phyloP scores from a whole-genome alignment of 306 rosid species.

The Trifolium repens region DNA sequence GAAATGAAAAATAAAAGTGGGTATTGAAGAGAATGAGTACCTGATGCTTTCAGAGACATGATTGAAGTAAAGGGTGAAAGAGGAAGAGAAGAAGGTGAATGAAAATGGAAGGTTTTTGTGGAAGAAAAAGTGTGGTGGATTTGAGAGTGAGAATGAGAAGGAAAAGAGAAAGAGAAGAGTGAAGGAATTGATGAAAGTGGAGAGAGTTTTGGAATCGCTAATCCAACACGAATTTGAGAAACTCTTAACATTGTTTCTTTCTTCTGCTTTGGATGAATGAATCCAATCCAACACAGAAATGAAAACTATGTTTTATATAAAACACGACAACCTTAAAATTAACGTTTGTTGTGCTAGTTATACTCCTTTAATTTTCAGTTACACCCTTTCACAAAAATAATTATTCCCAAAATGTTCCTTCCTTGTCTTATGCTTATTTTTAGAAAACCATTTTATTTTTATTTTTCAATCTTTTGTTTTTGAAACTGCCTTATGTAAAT shows the following conservation, averaged over 20 bases:
- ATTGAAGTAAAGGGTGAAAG: constrained; percentile 33
- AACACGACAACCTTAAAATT: neutral
- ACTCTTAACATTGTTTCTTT: constrained; percentile 55
- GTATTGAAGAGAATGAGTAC: constrained; percentile 38
- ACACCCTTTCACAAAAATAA: too few relatives aligned
- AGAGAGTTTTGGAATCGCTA: constrained; percentile 35
- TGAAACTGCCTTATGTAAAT: too few relatives aligned
- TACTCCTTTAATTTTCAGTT: too few relatives aligned
- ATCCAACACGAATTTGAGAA: constrained; percentile 45
- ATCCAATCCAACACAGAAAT: neutral
- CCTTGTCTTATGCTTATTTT: too few relatives aligned
- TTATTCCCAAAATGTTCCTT: too few relatives aligned
- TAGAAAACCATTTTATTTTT: too few relatives aligned
- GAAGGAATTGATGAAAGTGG: constrained; percentile 31
- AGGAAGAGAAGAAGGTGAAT: constrained; percentile 36
- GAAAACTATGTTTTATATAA: neutral
- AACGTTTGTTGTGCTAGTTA: too few relatives aligned
- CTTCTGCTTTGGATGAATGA: neutral
- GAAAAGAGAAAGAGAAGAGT: constrained; percentile 17
- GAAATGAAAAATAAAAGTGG: neutral
- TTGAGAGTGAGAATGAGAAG: neutral
- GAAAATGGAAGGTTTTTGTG: constrained; percentile 44
- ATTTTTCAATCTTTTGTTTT: too few relatives aligned
- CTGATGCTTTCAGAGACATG: constrained; percentile 42
- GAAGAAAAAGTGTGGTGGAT: constrained; percentile 16